phyloP scores from a whole-genome alignment of 1,139 yeast genomes.

The Hyphopichia pseudoburtonii region DNA sequence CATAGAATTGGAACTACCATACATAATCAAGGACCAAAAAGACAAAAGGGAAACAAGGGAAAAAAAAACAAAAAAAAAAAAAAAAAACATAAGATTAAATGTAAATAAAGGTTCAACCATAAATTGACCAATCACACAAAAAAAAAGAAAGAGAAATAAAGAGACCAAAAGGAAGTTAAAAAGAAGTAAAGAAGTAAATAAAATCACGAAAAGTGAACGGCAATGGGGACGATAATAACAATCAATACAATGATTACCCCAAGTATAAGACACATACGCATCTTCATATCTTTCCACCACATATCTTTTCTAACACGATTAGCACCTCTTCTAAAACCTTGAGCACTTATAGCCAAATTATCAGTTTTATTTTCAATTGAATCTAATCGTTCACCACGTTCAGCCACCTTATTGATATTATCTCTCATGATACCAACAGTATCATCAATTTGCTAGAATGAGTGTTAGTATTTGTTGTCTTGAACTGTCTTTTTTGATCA shows the following conservation, averaged over 20 bases:
- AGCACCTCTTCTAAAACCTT: slow-evolving; percentile 95
- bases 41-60: neutral
- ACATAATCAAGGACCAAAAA: no score
- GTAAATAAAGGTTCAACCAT: no score
- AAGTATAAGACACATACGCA: slow-evolving; percentile 87
- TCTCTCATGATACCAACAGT: slow-evolving; percentile 98
- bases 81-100: no score
- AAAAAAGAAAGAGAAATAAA: neutral
- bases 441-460: slow-evolving; percentile 77
- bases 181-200: neutral
- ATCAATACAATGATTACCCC: slow-evolving; percentile 78
- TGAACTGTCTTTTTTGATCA: no score
- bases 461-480: no score
- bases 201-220: slow-evolving; percentile 61
- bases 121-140: no score
- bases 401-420: slow-evolving; percentile 93
- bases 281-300: slow-evolving; percentile 99
- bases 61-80: neutral
- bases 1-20: no score
- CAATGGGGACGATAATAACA: slow-evolving; percentile 92
- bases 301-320: slow-evolving; percentile 96
- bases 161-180: neutral
- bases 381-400: slow-evolving; percentile 90
- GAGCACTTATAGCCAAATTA: slow-evolving; percentile 89
- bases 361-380: slow-evolving; percentile 93